Percentiles rank a stretch among this genome's conserved stretches.
Evolutionary conservation across 495 filamentous ascomycete genomes (phyloP).

Genomic region (Penicillium cataractarum): DNA sequence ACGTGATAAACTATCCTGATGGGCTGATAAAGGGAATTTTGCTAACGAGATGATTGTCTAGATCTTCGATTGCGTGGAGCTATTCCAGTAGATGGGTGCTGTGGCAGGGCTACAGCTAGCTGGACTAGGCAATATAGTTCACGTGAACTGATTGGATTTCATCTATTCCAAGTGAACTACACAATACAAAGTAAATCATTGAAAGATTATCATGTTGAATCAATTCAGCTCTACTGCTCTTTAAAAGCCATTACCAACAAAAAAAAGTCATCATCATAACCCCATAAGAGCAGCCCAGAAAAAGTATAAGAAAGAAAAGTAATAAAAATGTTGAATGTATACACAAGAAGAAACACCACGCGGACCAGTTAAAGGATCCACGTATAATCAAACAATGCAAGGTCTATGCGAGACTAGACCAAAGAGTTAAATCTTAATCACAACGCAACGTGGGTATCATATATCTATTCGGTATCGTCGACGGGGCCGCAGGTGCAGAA

Average conservation of each 20-base stretch:
- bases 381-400: slow-evolving; percentile 9
- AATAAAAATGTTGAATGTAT: slow-evolving; percentile 38
- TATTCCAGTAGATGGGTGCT: slow-evolving; percentile 40
- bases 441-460: slow-evolving; percentile 47
- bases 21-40: too few species aligned
- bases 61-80: slow-evolving; percentile 61
- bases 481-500: slow-evolving; percentile 96
- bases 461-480: slow-evolving; percentile 46
- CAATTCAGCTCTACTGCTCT: slow-evolving; percentile 8
- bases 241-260: neutral
- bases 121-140: neutral
- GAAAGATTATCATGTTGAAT: slow-evolving; percentile 28
- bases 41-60: slow-evolving; percentile 25
- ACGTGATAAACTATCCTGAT: too few species aligned
- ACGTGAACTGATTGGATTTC: neutral
- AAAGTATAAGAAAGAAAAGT: neutral
- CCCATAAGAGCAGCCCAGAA: neutral
- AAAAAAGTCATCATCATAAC: slow-evolving; percentile 25
- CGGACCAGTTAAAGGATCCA: slow-evolving; percentile 15
- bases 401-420: neutral
- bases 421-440: slow-evolving; percentile 12
- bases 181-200: too few species aligned
- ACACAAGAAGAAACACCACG: slow-evolving; percentile 25
- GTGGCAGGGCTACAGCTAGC: neutral
- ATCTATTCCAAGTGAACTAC: too few species aligned